A percentile compares a stretch with the other conserved stretches of the same genome.
Conservation (phyloP, 2,329 filamentous ascomycete species). For the Trichoderma sp. region DNA sequence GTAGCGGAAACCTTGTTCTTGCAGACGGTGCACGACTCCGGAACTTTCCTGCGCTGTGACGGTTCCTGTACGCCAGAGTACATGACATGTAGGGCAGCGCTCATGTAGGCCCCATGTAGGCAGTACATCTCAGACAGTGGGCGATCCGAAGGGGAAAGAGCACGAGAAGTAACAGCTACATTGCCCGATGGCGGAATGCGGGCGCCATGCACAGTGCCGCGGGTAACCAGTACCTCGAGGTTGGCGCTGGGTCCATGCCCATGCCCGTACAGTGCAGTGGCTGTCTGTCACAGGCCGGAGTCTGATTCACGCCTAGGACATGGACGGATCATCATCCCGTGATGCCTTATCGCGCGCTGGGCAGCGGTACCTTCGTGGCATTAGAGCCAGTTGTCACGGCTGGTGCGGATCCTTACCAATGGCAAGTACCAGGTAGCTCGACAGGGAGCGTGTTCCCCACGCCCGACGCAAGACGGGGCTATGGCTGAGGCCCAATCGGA, state of each 20-base stretch:
- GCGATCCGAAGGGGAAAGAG: not conserved
- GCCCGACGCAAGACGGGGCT: conserved; percentile 5
- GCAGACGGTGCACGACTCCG: not conserved
- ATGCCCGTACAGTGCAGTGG: not conserved
- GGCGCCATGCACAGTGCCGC: not conserved
- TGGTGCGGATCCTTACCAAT: conserved; percentile 25
- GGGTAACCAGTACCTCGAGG: not conserved
- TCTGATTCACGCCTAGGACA: conserved; percentile 14
- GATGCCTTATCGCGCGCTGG: conserved; percentile 2
- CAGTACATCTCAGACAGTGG: not conserved
- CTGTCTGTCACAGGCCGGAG: not conserved
- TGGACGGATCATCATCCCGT: conserved; percentile 15
- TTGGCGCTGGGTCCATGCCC: not conserved
- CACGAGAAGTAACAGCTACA: not conserved
- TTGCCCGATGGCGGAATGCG: not conserved
- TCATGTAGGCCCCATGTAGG: not conserved
- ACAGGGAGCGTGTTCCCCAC: conserved; percentile 9
- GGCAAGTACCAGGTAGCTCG: conserved; percentile 24
- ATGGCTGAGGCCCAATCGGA: conserved; percentile 15
- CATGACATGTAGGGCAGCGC: not conserved
- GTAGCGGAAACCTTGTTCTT: conserved; percentile 10
- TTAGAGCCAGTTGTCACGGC: conserved; percentile 2
- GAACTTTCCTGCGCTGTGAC: not conserved
- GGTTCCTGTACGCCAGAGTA: not conserved
- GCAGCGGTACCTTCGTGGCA: conserved; percentile 15